Conservation (phyloP, 2,329 filamentous ascomycete species). For the Calonectria henricotiae region DNA sequence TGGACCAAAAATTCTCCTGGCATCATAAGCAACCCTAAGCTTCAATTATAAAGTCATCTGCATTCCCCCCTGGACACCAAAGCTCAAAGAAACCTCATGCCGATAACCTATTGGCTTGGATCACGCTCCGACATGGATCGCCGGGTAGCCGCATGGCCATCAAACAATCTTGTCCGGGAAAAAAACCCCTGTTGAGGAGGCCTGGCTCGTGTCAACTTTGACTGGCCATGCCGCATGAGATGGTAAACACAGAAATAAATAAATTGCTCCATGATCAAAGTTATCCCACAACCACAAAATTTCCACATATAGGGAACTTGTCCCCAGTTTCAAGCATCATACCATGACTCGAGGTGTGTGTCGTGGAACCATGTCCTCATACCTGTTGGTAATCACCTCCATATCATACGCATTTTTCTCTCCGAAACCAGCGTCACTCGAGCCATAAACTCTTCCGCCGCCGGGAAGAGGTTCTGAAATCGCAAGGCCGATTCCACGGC, state of each 20-base stretch:
- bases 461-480: constrained; percentile 70
- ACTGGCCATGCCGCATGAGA: constrained; percentile 27
- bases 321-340: constrained; percentile 43
- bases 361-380: constrained; percentile 73
- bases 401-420: constrained; percentile 64
- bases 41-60: constrained; percentile 3
- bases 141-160: not conserved
- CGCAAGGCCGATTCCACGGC: constrained; percentile 55
- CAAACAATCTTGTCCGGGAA: not conserved
- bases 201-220: constrained; percentile 26
- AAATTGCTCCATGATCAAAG: constrained; percentile 27
- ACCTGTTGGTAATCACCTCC: constrained; percentile 69
- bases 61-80: not conserved
- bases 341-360: constrained; percentile 66
- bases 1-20: constrained; percentile 39
- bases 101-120: not conserved
- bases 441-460: constrained; percentile 60
- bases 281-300: constrained; percentile 29
- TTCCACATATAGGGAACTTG: constrained; percentile 6
- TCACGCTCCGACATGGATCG: too few relatives aligned
- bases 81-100: not conserved
- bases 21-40: constrained; percentile 25
- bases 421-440: constrained; percentile 56
- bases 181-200: constrained; percentile 3
- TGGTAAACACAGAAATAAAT: constrained; percentile 18